phyloP scores from a whole-genome alignment of 768 basidiomycete genomes.

The Tulasnella sp. region DNA sequence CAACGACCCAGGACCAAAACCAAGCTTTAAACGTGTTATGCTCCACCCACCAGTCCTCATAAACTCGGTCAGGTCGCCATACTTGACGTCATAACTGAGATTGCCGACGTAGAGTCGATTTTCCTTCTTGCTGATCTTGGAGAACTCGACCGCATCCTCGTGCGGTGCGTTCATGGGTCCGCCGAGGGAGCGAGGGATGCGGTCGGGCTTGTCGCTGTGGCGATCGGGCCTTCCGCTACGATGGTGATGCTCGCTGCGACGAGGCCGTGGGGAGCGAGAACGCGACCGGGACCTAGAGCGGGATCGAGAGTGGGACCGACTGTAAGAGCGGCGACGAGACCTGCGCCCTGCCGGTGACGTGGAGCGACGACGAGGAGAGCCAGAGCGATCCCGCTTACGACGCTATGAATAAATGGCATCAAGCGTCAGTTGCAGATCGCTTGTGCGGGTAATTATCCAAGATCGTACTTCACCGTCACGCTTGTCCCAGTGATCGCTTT shows the following conservation, averaged over 20 bases:
- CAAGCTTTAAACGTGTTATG: constrained; percentile 11
- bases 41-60: constrained; percentile 64
- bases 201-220: constrained; percentile 34
- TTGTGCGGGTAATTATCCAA: not conserved
- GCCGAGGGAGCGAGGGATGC: constrained; percentile 70
- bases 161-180: constrained; percentile 85
- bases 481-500: constrained; percentile 70
- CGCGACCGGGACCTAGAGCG: constrained; percentile 55
- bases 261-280: constrained; percentile 10
- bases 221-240: constrained; percentile 5
- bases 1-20: constrained; percentile 7
- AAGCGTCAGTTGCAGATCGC: constrained; percentile 27
- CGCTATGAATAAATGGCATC: constrained; percentile 49
- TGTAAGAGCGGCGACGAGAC: constrained; percentile 17
- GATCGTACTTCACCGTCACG: constrained; percentile 58
- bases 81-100: constrained; percentile 97
- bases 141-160: constrained; percentile 91
- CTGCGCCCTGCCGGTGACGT: constrained; percentile 24
- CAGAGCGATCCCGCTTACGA: constrained; percentile 40
- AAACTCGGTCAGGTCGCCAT: constrained; percentile 98
- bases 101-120: constrained; percentile 98
- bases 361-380: constrained; percentile 36
- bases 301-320: constrained; percentile 31
- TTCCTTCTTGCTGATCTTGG: constrained; percentile 94
- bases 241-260: constrained; percentile 42